phyloP scores from a whole-genome alignment of 1,284 basidiomycete genomes.

The Pascua sp. region DNA sequence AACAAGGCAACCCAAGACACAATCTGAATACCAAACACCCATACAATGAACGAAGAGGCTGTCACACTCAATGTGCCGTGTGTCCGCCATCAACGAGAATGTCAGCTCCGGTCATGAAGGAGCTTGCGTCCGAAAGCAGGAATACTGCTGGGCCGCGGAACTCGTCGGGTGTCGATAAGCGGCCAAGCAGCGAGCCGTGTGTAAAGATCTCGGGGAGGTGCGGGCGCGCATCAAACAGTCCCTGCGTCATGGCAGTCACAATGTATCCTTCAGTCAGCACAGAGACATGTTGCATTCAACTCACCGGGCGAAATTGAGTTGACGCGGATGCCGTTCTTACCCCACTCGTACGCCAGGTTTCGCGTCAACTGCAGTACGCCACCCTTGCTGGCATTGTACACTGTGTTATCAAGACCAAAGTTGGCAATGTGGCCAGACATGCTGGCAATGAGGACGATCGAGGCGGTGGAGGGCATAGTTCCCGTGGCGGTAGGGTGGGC shows the following conservation, averaged over 20 bases:
- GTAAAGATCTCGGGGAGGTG: constrained; percentile 19
- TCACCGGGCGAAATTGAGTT: constrained; percentile 20
- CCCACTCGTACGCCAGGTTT: constrained; percentile 78
- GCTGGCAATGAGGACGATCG: constrained; percentile 74
- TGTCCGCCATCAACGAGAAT: constrained; percentile 47
- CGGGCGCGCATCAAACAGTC: constrained; percentile 18
- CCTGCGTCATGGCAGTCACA: constrained; percentile 54
- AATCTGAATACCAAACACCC: too few species aligned
- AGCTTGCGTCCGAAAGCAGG: constrained; percentile 47
- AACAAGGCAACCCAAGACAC: too few species aligned
- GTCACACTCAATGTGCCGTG: constrained; percentile 2
- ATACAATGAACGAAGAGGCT: too few species aligned
- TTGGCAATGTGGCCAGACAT: constrained; percentile 85
- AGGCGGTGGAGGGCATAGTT: constrained; percentile 32
- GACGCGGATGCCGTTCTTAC: constrained; percentile 64
- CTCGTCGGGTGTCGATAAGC: constrained; percentile 19
- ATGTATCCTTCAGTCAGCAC: constrained; percentile 64
- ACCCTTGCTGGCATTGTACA: constrained; percentile 61
- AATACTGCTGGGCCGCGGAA: constrained; percentile 37
- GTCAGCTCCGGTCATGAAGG: constrained; percentile 44
- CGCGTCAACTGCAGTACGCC: constrained; percentile 76
- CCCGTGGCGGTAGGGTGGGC: constrained; percentile 58
- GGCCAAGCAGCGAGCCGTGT: constrained; percentile 12
- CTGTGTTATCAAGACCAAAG: constrained; percentile 54
- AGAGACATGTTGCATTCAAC: constrained; percentile 16